A percentile compares a stretch with the other conserved stretches of the same genome.
Conservation (phyloP, 176 grass and related monocot species). For the Stipa capillata region DNA sequence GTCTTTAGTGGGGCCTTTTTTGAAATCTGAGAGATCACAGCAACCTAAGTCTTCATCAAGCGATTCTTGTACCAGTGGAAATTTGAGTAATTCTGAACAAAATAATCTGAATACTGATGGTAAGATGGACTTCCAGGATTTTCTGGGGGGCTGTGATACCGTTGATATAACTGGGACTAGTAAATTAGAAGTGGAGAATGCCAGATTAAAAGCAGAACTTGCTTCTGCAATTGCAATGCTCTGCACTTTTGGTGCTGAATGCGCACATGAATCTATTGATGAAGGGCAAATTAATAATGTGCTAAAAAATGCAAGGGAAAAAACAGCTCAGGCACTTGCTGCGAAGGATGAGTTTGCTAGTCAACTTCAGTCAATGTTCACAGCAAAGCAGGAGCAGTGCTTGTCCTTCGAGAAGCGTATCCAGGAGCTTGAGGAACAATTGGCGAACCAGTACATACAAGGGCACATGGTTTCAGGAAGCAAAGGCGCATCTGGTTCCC, state of each 20-base stretch:
- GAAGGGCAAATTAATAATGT: conserved; percentile 52
- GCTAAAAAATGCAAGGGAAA: conserved; percentile 55
- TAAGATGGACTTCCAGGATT: conserved; percentile 55
- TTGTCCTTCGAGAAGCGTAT: conserved; percentile 81
- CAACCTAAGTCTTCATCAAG: conserved; percentile 30
- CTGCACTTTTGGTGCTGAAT: conserved; percentile 56
- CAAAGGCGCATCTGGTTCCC: conserved; percentile 49
- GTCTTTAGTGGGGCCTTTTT: conserved; percentile 47
- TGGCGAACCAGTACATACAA: conserved; percentile 72
- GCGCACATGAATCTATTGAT: conserved; percentile 56
- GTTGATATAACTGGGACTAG: conserved; percentile 85
- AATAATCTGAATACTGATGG: conserved; percentile 35
- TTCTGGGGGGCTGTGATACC: conserved; percentile 48
- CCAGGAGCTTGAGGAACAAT: conserved; percentile 70
- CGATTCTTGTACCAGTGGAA: conserved; percentile 23
- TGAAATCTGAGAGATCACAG: conserved; percentile 49
- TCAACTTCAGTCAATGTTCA: conserved; percentile 63
- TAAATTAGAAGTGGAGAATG: conserved; percentile 92
- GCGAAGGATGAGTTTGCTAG: conserved; percentile 75
- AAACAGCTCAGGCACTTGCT: conserved; percentile 64
- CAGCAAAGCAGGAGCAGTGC: conserved; percentile 55
- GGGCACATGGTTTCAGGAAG: conserved; percentile 47
- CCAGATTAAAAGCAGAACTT: conserved; percentile 86
- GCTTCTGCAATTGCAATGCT: conserved; percentile 80
- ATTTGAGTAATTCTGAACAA: conserved; percentile 51